Percentiles rank a stretch among this genome's conserved stretches.
Evolutionary conservation across 495 filamentous ascomycete genomes (phyloP).

Genomic region (Penicillium crystallinum): DNA sequence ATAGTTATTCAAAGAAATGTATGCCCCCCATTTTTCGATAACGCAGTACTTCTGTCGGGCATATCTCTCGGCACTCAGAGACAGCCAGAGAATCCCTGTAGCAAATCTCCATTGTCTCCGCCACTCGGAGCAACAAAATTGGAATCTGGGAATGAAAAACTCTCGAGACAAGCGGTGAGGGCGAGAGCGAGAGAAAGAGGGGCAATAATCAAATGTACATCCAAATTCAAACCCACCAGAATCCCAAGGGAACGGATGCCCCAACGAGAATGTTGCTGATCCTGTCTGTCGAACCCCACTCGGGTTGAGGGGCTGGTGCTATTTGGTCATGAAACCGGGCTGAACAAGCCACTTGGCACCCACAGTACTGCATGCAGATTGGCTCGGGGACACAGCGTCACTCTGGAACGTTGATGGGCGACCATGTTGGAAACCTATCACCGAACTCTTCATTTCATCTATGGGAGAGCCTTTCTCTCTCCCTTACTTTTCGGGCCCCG

Average conservation of each 20-base stretch:
- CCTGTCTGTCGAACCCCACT: conserved; percentile 19
- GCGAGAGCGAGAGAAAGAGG: conserved; percentile 2
- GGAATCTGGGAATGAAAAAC: background rate
- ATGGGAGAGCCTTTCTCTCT: background rate
- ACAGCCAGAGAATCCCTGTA: conserved; percentile 1
- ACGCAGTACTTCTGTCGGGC: conserved; percentile 1
- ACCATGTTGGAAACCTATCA: conserved; percentile 9
- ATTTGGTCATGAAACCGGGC: conserved; percentile 7
- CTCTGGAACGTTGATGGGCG: background rate
- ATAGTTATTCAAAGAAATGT: background rate
- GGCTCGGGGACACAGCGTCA: conserved; percentile 5
- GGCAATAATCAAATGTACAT: conserved; percentile 1
- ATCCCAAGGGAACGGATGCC: conserved; percentile 23
- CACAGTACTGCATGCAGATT: conserved; percentile 15
- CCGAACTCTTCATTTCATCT: conserved; percentile 6
- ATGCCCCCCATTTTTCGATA: too few species aligned
- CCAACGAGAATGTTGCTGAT: conserved; percentile 26
- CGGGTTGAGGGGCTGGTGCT: conserved; percentile 6
- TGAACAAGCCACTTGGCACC: conserved; percentile 18
- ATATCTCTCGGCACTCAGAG: background rate
- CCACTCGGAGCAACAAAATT: background rate
- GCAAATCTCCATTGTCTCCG: conserved; percentile 6
- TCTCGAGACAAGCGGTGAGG: conserved; percentile 24
- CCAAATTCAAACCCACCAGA: conserved; percentile 14
- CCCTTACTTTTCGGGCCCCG: too few species aligned